Evolutionary conservation across 441 rosid species (phyloP).

Genomic region (Populus trichocarpa): DNA sequence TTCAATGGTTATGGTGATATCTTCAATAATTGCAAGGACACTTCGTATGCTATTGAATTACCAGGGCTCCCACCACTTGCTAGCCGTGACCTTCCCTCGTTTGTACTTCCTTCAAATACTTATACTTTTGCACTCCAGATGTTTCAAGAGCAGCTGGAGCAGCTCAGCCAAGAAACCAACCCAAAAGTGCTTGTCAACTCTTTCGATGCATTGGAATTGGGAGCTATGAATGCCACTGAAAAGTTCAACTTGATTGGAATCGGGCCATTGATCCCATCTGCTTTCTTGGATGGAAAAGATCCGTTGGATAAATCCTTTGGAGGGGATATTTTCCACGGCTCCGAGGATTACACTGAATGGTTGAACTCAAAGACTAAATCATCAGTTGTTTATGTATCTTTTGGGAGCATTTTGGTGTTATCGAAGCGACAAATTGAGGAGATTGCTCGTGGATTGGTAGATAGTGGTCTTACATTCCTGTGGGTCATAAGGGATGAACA

Average conservation of each 20-base stretch:
- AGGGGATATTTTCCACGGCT: conserved; percentile 15
- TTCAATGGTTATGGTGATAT: too few relatives aligned
- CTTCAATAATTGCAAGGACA: neutral
- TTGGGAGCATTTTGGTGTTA: conserved; percentile 29
- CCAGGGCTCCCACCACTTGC: conserved; percentile 21
- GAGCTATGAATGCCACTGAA: conserved; percentile 13
- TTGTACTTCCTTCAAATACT: conserved; percentile 6
- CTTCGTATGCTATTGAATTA: conserved; percentile 9
- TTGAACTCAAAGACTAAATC: conserved; percentile 19
- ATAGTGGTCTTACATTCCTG: conserved; percentile 21
- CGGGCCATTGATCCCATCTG: conserved; percentile 28
- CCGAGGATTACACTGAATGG: conserved; percentile 18
- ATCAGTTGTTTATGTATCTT: conserved; percentile 33
- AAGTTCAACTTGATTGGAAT: conserved; percentile 14
- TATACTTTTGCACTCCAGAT: neutral
- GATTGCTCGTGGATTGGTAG: conserved; percentile 18
- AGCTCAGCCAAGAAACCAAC: neutral
- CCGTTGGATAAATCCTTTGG: conserved; percentile 13
- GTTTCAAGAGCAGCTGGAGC: conserved; percentile 16
- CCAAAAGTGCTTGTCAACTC: too few relatives aligned
- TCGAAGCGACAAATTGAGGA: conserved; percentile 22
- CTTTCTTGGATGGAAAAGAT: neutral
- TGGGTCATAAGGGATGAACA: conserved; percentile 26
- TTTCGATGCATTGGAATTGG: conserved; percentile 15
- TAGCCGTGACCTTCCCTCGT: conserved; percentile 27